Evolutionary conservation across 2,329 filamentous ascomycete species (phyloP), one percentile per base, ranked within the genome.

Genomic region (Aspergillus vadensis): DNA sequence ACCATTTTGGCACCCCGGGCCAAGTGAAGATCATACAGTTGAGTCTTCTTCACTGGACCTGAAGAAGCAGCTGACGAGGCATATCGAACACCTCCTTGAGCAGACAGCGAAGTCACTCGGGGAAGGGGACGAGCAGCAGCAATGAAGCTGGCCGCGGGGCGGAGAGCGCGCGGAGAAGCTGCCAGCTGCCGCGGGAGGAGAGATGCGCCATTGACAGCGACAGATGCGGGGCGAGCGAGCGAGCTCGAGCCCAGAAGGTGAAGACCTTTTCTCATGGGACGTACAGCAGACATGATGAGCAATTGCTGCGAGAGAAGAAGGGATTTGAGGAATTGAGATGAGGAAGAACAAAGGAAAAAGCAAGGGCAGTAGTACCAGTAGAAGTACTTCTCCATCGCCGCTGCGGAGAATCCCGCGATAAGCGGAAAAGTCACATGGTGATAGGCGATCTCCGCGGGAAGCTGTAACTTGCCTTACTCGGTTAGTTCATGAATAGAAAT

Each of bases 1-100:
- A 97, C 94, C 87, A 98, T 95, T 80, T 96, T 97, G 67, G 85
- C 95, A 67, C 91, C 91, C 73, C 91, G 82, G 60, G 86, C 83
- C 63, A 93, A 72, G 76, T 96, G 91, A 21, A 96, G 81, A 69
- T 92, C 88, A 76, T 94, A 90, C 21, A 97, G 82, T 27, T 89
- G 87, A 2, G 91, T 96, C 78, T 74, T 74, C 38, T 72, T 73
- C 60, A 78, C 62, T 9, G 69, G 52, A 1, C 57, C 55, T n/a
- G 58, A 59, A 19, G 67, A 63, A 41, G 62, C 65, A 5, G 67
- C 65, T 32, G 70, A 70, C 6, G 76, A 77, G 6, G 73, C 74
- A 72, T 71, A 72, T 41, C 76, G 70, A 41, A 70, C 64, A 53
- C 62, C 65, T 48, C 60, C 43, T 62, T 64, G 52, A 58, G 59